Base-by-base conservation (phyloP, 805 yeast genomes). In the Phaffomyces thermotolerans region DNA sequence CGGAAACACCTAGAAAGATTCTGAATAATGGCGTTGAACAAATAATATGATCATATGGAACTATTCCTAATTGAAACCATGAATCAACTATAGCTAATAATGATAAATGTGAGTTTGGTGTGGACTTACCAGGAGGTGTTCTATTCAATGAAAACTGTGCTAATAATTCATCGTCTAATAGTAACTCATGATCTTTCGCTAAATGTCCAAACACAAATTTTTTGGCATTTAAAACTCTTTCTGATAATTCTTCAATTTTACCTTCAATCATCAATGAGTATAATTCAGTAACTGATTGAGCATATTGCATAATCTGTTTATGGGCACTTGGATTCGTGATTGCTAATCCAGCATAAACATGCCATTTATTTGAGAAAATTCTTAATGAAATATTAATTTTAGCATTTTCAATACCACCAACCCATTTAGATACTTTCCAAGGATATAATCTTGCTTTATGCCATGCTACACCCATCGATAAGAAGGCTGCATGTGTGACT, bases 381-480 rank as follows among this genome's bases (percentile, higher is more conserved):
- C 99, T 71, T 59, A 93, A 66, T 1, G 98, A 84, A 29, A 93
- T 89, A 60, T 93, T 93, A 59, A 90, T 85, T 56, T 93, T 93
- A 14, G 96, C 98, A 60, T 93, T 91, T 61, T 93, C 99, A 38
- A 93, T 71, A 2, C 99, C 98, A 13, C 98, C 98, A 23, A 79
- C 67, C 91, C 96, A 89, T 57, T 82, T 78, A 1, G 82, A 76
- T 4, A 80, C 73, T 50, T 79, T 82, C 99, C 99, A 93, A 0
- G 99, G 99, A 59, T 88, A 93, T 59, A 84, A 82, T 56, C 81
- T 75, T 49, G 75, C 71, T 38, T 80, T 76, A 52, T 76, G 83
- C 99, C 99, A 93, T 7, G 98, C 98, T 8, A 81, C 79, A 6
- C 99, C 99, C 99, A 93, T 93, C 44, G 95, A 82, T 46, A 93